A percentile compares a stretch with the other conserved stretches of the same genome.
phyloP scores from a whole-genome alignment of 495 filamentous ascomycete genomes.

The Lasiosphaeriaceae sp. region DNA sequence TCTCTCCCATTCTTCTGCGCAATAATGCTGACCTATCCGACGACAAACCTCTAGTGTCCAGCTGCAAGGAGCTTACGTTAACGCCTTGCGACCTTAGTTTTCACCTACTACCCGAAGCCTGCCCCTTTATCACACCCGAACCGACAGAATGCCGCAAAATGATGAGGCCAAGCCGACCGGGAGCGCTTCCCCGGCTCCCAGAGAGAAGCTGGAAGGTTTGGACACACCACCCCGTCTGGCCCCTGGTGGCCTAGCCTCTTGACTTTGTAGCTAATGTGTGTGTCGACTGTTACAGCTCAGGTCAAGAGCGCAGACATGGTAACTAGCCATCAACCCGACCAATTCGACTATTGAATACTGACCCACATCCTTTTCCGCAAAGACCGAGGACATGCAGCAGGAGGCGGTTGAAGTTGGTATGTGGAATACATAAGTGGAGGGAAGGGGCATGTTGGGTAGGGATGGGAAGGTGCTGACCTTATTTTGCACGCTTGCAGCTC shows the following conservation, averaged over 20 bases:
- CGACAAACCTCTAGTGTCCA: too few relatives aligned
- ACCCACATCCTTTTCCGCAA: neutral
- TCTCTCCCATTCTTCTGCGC: too few relatives aligned
- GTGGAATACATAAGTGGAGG: conserved; percentile 28
- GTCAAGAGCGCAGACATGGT: conserved; percentile 99
- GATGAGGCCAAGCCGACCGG: conserved; percentile 21
- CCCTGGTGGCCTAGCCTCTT: neutral
- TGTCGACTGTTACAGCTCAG: conserved; percentile 56
- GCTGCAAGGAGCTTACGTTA: too few relatives aligned
- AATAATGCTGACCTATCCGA: too few relatives aligned
- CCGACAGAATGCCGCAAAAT: conserved; percentile 23
- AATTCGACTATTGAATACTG: conserved; percentile 3
- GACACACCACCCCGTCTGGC: neutral
- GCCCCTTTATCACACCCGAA: neutral
- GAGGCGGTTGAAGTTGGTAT: conserved; percentile 91
- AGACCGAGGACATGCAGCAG: conserved; percentile 96
- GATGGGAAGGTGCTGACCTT: conserved; percentile 1
- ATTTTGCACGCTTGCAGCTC: conserved; percentile 50
- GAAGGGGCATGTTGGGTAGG: neutral
- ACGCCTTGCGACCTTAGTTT: too few relatives aligned
- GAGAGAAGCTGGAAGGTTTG: conserved; percentile 38
- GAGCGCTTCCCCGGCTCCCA: conserved; percentile 26
- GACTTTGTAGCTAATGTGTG: conserved; percentile 2
- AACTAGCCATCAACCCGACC: conserved; percentile 25
- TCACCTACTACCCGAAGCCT: too few relatives aligned